These are phyloP conservation scores for Multifurca ochricompacta DNA, from an alignment of 768 basidiomycete genomes.

Conservation along the genomic window DNA sequence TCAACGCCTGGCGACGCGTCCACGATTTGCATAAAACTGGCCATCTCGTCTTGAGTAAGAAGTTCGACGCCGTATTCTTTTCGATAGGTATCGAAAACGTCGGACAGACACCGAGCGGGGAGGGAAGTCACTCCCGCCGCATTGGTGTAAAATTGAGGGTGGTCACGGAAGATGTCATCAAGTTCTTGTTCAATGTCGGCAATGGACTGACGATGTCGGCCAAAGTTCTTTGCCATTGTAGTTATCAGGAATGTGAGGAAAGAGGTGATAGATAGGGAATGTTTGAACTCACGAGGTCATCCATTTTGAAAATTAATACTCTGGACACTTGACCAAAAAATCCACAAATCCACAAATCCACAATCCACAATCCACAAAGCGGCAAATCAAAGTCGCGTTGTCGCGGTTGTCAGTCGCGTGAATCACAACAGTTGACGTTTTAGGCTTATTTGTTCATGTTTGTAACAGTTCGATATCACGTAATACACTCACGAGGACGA, in stretches of 20 bases:
- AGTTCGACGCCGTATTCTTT: constrained; percentile 54
- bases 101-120: constrained; percentile 62
- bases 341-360: not conserved
- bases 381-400: no score
- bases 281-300: constrained; percentile 2
- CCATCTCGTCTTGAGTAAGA: constrained; percentile 55
- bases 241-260: not conserved
- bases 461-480: not conserved
- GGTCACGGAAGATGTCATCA: constrained; percentile 55
- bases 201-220: constrained; percentile 63
- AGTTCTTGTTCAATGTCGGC: constrained; percentile 65
- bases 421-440: no score
- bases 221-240: constrained; percentile 27
- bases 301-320: constrained; percentile 6
- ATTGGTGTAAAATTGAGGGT: constrained; percentile 52
- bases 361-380: not conserved
- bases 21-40: constrained; percentile 50
- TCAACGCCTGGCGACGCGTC: constrained; percentile 53
- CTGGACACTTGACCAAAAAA: not conserved
- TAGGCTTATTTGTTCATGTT: constrained; percentile 6
- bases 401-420: no score
- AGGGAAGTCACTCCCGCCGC: constrained; percentile 55
- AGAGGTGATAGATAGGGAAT: not conserved
- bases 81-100: constrained; percentile 59
- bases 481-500: not conserved